Evolutionary conservation across 1,139 yeast species (phyloP), one percentile per base, ranked within the genome.

Genomic region (Taphrina pruni): DNA sequence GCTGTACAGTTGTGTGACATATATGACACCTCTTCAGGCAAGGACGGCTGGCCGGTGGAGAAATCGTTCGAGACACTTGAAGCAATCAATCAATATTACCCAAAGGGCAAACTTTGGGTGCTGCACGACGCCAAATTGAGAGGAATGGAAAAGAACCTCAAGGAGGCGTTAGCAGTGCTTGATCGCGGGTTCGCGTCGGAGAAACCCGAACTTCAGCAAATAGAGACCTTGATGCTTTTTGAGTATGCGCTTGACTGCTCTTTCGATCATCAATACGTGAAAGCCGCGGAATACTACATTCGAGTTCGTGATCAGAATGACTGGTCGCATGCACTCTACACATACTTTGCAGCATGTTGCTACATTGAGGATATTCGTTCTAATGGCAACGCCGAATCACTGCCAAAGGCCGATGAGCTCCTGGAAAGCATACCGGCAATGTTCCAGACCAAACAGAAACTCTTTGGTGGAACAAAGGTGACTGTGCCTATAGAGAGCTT

Each of bases 1-100:
- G 97, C 98, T 0, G 88, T 94, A 74, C 97, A 92, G 77, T 91
- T 91, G 76, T 88, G 93, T 32, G 99, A 94, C 79, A 88, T 88
- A 43, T 92, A 72, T 26, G 75, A 72, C 41, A 64, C 67, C 11
- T 35, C 43, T 6, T 61, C 60, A 5, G 67, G 67, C 8, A 72
- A 71, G 46, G 74, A 60, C 32, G 70, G 67, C n/a, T 64, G 67
- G 67, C 67, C 67, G 5, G 58, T 46, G 14, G 66, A 62, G n/a
- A 69, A 69, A 17, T 46, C 70, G n/a, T 55, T 60, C 45, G 61
- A 74, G 69, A 74, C 75, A 6, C 73, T 73, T 36, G 75, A 75
- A 21, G 79, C 77, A 65, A 73, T 79, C 39, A 75, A 77, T 62
- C 72, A 73, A 57, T 74, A 75, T 60, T 94, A 92, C 78, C 96